These are phyloP conservation scores for Pseudonitzschia pungens DNA, from an alignment of 108 stramenopile species.

Conservation along the genomic window DNA sequence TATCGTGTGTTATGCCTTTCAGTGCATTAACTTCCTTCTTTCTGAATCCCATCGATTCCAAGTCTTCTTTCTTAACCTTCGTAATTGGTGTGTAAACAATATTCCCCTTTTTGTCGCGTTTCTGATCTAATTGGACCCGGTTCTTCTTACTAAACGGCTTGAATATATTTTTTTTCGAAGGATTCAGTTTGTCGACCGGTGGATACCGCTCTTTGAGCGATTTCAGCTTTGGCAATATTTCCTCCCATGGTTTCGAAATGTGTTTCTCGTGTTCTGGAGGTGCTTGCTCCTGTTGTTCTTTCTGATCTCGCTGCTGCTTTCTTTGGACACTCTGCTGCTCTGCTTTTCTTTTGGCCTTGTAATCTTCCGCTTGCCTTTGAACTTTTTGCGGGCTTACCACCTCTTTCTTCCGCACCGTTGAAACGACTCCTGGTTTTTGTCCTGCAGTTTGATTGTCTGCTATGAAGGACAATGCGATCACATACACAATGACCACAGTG, in stretches of 20 bases:
- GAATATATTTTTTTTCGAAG: background rate
- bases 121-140: constrained; percentile 4
- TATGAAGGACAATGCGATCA: background rate
- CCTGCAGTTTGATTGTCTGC: background rate
- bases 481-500: background rate
- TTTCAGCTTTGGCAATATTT: background rate
- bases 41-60: constrained; percentile 12
- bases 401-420: background rate
- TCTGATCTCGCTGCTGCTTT: background rate
- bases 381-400: background rate
- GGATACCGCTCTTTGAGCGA: background rate
- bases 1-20: constrained; percentile 26
- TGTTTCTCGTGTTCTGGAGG: background rate
- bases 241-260: background rate
- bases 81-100: constrained; percentile 30
- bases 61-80: constrained; percentile 31
- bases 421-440: background rate
- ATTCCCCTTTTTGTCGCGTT: constrained; percentile 29
- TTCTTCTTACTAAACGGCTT: constrained; percentile 2
- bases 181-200: background rate
- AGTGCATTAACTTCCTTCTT: background rate
- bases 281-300: background rate
- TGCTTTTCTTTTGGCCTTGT: background rate
- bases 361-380: background rate
- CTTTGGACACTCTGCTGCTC: background rate